Percentiles rank a stretch among this genome's conserved stretches.
phyloP scores from a whole-genome alignment of 2,329 filamentous ascomycete species.

The Colletotrichum lini region DNA sequence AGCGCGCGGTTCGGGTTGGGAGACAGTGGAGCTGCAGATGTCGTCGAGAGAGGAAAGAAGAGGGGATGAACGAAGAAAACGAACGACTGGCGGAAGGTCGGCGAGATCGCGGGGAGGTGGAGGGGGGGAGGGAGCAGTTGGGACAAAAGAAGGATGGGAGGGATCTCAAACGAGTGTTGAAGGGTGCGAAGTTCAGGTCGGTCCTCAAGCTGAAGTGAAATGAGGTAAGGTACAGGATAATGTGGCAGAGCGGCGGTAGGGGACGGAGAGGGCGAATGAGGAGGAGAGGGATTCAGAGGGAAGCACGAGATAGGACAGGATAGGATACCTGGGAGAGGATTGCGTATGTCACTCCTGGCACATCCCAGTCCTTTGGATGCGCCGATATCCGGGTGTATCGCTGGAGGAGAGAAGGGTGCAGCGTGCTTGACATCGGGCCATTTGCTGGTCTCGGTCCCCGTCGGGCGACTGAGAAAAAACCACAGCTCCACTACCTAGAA shows the following conservation, averaged over 20 bases:
- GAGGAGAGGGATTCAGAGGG: constrained; percentile 1
- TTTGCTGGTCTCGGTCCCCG: neutral
- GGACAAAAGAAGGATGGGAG: constrained; percentile 12
- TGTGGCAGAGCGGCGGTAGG: constrained; percentile 15
- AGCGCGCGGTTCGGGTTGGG: constrained; percentile 18
- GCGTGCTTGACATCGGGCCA: constrained; percentile 3
- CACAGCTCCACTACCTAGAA: no score
- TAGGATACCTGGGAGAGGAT: constrained; percentile 38
- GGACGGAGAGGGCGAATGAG: constrained; percentile 11
- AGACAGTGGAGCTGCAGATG: constrained; percentile 25
- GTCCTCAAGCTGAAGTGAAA: neutral
- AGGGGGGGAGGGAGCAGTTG: neutral
- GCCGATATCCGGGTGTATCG: constrained; percentile 31
- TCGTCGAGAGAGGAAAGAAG: constrained; percentile 8
- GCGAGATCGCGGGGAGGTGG: constrained; percentile 13
- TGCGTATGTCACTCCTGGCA: constrained; percentile 41
- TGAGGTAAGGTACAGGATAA: constrained; percentile 6
- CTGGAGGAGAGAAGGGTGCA: neutral
- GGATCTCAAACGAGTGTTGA: constrained; percentile 25
- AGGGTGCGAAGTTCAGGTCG: constrained; percentile 6
- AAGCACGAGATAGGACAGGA: constrained; percentile 5
- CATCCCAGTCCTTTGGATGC: constrained; percentile 32
- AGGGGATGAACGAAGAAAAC: neutral
- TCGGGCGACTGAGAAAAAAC: neutral
- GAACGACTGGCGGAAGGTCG: constrained; percentile 27